phyloP scores from a whole-genome alignment of 2,329 filamentous ascomycete species.

The Epichloe bromicola region DNA sequence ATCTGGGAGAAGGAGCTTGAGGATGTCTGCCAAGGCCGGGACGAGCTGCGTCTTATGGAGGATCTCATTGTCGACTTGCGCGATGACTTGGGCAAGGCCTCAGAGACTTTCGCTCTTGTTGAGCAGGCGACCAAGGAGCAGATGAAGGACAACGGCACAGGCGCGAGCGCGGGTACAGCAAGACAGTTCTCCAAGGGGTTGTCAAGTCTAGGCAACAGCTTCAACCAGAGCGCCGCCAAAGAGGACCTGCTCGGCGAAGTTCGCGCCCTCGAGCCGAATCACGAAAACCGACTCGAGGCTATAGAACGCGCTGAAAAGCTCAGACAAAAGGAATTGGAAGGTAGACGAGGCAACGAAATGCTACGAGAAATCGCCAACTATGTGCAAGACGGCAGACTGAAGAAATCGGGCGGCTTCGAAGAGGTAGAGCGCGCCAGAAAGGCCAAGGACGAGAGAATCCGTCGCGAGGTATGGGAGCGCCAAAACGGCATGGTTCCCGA shows the following conservation, averaged over 20 bases:
- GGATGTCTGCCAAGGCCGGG: slow-evolving; percentile 87
- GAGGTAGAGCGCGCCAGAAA: slow-evolving; percentile 78
- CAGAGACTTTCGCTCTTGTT: slow-evolving; percentile 84
- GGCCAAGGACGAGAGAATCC: slow-evolving; percentile 74
- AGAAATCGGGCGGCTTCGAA: slow-evolving; percentile 91
- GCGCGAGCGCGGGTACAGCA: slow-evolving; percentile 35
- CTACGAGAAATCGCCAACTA: slow-evolving; percentile 76
- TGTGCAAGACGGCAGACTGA: slow-evolving; percentile 80
- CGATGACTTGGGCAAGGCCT: slow-evolving; percentile 89
- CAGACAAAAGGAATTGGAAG: slow-evolving; percentile 76
- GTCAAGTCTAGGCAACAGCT: slow-evolving; percentile 36
- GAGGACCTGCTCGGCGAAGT: slow-evolving; percentile 89
- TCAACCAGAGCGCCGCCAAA: slow-evolving; percentile 71
- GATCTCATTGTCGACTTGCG: slow-evolving; percentile 85
- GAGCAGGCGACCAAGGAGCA: slow-evolving; percentile 98
- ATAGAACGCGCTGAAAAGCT: slow-evolving; percentile 95
- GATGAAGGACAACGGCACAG: slow-evolving; percentile 58
- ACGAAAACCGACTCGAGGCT: slow-evolving; percentile 82
- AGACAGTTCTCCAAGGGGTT: slow-evolving; percentile 44
- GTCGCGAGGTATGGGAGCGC: slow-evolving; percentile 64
- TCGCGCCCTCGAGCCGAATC: slow-evolving; percentile 83
- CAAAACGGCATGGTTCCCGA: slow-evolving; percentile 44
- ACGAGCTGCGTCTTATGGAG: slow-evolving; percentile 91
- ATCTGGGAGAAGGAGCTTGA: slow-evolving; percentile 98
- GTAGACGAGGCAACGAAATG: slow-evolving; percentile 59